Evolutionary conservation across 2,329 filamentous ascomycete genomes (phyloP), one percentile per base, ranked within the genome.

Genomic region (Sporothrix variecibatus): DNA sequence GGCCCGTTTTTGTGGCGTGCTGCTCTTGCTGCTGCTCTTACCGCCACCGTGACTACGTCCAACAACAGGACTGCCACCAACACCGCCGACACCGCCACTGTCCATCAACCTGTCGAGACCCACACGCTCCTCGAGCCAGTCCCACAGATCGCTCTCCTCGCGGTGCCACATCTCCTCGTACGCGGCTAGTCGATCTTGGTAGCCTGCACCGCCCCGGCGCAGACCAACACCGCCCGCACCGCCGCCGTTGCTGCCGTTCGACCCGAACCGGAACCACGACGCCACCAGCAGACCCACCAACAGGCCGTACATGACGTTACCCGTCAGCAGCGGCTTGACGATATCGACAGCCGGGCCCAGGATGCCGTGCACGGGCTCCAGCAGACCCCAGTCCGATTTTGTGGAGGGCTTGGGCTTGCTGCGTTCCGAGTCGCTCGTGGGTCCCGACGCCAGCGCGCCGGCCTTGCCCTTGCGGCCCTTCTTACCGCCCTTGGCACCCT

Each of bases 91-190:
- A 69, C 78, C 83, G 73, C 38, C 79, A 71, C 78, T 83, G 73
- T 84, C 86, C 77, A 81, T 83, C 77, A 88, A 83, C 74, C 84
- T 85, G 73, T 94, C 92, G 80, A 96, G 84, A 1, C 94, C 92
- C 1, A 94, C 91, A 23, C 95, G 88, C 78, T 97, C 93, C 81
- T 98, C 95, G 4, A 98, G 85, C 95, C 95, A 98, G 74, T 93
- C 91, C 95, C 95, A 98, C 11, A 98, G 84, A 78, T 96, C 94
- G 77, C 89, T 94, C 81, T 98, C 95, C 81, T 98, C 94, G 56
- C 90, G 86, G 49, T 90, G 88, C 95, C 95, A 99, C 80, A 98
- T 92, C 82, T 97, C 93, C 78, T 98, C 95, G 81, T 98, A 98
- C 0, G 93, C 94, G 1, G 92, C 90, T 20, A 94, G 84, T 6